Conservation (phyloP, 2,329 filamentous ascomycete species). For the Alternaria sp. region DNA sequence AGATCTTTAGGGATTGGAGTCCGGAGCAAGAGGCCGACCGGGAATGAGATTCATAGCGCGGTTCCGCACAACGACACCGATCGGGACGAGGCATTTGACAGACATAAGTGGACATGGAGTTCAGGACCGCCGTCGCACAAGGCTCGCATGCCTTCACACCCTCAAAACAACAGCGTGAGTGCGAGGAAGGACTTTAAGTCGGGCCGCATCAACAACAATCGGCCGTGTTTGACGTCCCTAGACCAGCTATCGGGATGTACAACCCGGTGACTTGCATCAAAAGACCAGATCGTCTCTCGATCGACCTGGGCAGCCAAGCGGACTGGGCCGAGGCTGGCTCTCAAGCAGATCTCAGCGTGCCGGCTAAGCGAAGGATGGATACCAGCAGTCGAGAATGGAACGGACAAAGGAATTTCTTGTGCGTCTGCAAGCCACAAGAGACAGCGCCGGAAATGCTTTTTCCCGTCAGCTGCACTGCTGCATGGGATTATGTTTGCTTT, state of each 20-base stretch:
- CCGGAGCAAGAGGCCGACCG: conserved; percentile 57
- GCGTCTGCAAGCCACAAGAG: background rate
- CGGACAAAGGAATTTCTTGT: background rate
- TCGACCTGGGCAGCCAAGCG: background rate
- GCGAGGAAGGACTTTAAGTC: background rate
- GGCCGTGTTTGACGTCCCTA: background rate
- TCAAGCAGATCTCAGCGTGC: background rate
- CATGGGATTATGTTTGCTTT: background rate
- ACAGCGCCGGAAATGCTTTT: background rate
- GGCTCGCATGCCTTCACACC: conserved; percentile 63
- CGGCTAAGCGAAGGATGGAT: background rate
- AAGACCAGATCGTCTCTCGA: background rate
- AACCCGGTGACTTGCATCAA: background rate
- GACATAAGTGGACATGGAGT: conserved; percentile 62
- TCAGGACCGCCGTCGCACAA: conserved; percentile 48
- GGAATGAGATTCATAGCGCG: conserved; percentile 58
- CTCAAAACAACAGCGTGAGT: conserved; percentile 40
- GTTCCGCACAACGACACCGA: conserved; percentile 53
- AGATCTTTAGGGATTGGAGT: conserved; percentile 39
- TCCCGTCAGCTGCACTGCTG: background rate
- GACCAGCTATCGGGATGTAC: background rate
- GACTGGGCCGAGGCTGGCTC: background rate
- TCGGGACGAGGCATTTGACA: conserved; percentile 58
- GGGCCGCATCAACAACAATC: background rate
- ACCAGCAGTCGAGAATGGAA: background rate